Conservation (phyloP, 108 stramenopile genomes). For the Skeletonema costatum region DNA sequence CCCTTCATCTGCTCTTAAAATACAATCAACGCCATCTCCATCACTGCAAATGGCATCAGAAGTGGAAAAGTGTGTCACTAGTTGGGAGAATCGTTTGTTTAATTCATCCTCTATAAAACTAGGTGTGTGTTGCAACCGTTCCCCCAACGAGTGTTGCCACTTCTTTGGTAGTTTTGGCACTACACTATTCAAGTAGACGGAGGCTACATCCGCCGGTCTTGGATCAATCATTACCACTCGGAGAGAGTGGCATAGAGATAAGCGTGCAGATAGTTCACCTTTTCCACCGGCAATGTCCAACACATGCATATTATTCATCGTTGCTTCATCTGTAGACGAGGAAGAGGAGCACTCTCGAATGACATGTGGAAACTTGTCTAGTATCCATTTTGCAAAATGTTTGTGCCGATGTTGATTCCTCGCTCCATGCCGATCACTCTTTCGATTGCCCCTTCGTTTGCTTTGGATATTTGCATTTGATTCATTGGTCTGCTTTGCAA, state of each 20-base stretch:
- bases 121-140: conserved; percentile 39
- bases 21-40: neutral
- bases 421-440: conserved; percentile 71
- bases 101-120: conserved; percentile 52
- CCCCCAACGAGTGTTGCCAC: conserved; percentile 68
- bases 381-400: conserved; percentile 75
- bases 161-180: conserved; percentile 84
- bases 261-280: conserved; percentile 82
- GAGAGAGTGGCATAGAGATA: conserved; percentile 73
- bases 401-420: conserved; percentile 85
- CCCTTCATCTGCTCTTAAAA: no score
- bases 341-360: no score
- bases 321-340: neutral
- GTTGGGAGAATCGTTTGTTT: conserved; percentile 52
- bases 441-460: conserved; percentile 21
- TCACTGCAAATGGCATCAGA: neutral
- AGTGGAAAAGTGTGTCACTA: conserved; percentile 56
- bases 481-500: conserved; percentile 13
- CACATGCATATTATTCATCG: conserved; percentile 21
- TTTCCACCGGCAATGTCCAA: conserved; percentile 82
- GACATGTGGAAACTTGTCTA: conserved; percentile 62
- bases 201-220: conserved; percentile 60
- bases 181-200: conserved; percentile 66
- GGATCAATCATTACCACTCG: conserved; percentile 83
- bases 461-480: neutral